Evolutionary conservation across 768 basidiomycete genomes (phyloP), one percentile per base, ranked within the genome.

Genomic region (Mycena haematopus): DNA sequence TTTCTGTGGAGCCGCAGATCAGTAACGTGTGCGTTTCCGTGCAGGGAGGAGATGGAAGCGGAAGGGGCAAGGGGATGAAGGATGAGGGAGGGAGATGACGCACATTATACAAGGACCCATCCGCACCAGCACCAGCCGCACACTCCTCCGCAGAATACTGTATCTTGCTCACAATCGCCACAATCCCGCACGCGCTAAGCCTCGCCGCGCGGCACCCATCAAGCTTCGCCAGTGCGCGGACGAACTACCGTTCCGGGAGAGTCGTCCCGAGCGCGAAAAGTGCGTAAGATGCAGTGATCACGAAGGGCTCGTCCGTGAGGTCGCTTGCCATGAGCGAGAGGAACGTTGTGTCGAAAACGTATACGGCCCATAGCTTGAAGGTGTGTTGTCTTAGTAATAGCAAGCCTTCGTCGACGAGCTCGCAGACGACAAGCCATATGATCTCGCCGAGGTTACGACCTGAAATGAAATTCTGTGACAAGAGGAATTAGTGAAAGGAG

Each of bases 211-310:
- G 88, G 31, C 90, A 84, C 24, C 94, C 94, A 42, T 96, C 92
- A 54, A 97, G 83, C 70, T 90, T 90, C 1, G 96, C 93, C 38
- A 99, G 86, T 2, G 93, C 90, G 53, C 93, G 88, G 91, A 99
- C 96, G 82, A 99, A 99, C 72, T 96, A 92, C 25, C 96, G 90
- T 77, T 99, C 96, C 8, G 94, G 93, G 29, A 96, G 82, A 1
- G 96, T 99, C 25, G 97, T 98, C 78, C 98, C 96, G 45, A 99
- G 80, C 40, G 92, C 92, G 73, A 95, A 99, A 98, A 98, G 80
- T 99, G 93, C 8, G 91, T 87, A 99, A 98, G 70, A 99, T 94
- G 50, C 96, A 96, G 97, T 93, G 73, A 95, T 87, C 87, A 96
- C 97, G 52, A 99, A 84, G 49, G 96, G 86, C 70, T 99, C 96